phyloP scores from a whole-genome alignment of 129 eudicot genomes.

The Flaveria ramosissima region DNA sequence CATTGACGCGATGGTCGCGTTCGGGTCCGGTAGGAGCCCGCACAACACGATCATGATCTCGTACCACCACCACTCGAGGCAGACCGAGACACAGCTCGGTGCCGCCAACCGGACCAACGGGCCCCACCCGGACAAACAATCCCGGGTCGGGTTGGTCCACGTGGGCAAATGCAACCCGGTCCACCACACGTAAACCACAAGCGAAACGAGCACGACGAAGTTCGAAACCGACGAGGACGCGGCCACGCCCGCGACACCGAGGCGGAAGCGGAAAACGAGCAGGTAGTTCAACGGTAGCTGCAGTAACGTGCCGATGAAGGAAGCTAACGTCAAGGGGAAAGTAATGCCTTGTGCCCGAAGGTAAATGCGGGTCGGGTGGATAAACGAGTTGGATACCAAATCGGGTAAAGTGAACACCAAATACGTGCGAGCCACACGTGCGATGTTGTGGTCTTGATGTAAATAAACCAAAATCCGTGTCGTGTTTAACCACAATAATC shows the following conservation, averaged over 20 bases:
- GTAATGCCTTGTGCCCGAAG: constrained; percentile 85
- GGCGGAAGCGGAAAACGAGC: constrained; percentile 32
- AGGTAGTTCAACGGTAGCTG: constrained; percentile 52
- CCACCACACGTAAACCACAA: constrained; percentile 53
- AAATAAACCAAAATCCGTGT: constrained; percentile 39
- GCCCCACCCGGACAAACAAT: constrained; percentile 65
- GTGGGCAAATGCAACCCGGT: constrained; percentile 51
- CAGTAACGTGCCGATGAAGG: constrained; percentile 47
- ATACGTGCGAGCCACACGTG: constrained; percentile 51
- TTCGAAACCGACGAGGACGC: constrained; percentile 58
- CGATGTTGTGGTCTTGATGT: constrained; percentile 54
- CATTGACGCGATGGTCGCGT: constrained; percentile 72
- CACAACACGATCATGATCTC: constrained; percentile 77
- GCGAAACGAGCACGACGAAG: constrained; percentile 31
- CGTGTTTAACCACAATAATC: constrained; percentile 54
- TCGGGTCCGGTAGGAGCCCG: constrained; percentile 61
- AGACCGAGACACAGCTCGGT: constrained; percentile 81
- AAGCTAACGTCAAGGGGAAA: constrained; percentile 52
- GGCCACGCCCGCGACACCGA: constrained; percentile 64
- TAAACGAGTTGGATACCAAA: constrained; percentile 54
- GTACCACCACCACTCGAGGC: constrained; percentile 92
- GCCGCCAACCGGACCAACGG: constrained; percentile 55
- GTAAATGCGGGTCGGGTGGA: constrained; percentile 73
- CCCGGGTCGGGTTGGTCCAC: constrained; percentile 56
- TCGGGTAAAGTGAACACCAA: constrained; percentile 63